A percentile compares a stretch with the other conserved stretches of the same genome.
phyloP scores from a whole-genome alignment of 106 monocot genomes.

The Chionographis japonica region DNA sequence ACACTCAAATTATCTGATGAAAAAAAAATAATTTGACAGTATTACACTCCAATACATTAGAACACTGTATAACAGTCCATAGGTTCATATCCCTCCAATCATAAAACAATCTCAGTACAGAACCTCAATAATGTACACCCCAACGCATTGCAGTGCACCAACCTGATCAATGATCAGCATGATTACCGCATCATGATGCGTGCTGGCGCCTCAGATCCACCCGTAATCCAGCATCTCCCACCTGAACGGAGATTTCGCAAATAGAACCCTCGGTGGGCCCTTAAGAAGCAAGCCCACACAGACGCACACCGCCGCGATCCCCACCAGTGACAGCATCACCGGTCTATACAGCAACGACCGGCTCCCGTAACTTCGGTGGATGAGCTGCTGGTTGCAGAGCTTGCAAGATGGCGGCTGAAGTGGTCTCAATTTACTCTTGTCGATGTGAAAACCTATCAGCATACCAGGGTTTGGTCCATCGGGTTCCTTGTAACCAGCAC shows the following conservation, averaged over 20 bases:
- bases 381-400: constrained; percentile 47
- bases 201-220: constrained; percentile 26
- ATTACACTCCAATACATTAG: too few species aligned
- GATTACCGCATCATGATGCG: too few species aligned
- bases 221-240: constrained; percentile 71
- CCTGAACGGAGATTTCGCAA: constrained; percentile 44
- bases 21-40: too few species aligned
- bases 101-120: too few species aligned
- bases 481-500: constrained; percentile 1
- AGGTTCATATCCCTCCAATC: too few species aligned
- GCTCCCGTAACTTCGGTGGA: not conserved
- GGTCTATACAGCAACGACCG: constrained; percentile 58
- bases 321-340: constrained; percentile 65
- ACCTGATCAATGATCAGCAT: too few species aligned
- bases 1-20: too few species aligned
- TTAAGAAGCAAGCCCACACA: constrained; percentile 75
- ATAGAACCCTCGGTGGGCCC: constrained; percentile 50
- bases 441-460: constrained; percentile 26
- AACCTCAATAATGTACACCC: too few species aligned
- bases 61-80: too few species aligned
- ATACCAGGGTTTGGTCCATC: constrained; percentile 11
- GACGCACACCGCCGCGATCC: constrained; percentile 74
- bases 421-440: constrained; percentile 5
- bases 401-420: constrained; percentile 22
- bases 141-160: too few species aligned